Evolutionary conservation across 148 eudicot genomes (phyloP).

Genomic region (Camellia sinensis): DNA sequence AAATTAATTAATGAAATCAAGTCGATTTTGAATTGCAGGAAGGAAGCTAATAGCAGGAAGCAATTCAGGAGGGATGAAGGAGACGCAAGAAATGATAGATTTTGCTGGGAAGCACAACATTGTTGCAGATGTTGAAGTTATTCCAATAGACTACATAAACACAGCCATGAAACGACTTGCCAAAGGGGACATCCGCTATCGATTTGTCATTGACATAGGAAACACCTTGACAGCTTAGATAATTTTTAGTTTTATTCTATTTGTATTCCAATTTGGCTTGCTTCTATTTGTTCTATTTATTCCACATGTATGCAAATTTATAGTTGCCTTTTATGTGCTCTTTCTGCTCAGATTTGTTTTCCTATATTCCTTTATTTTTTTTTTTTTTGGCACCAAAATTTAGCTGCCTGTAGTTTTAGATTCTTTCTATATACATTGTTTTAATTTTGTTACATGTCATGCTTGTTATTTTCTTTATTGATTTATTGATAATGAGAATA

Average conservation of each 20-base stretch:
- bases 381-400: no score
- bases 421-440: no score
- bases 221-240: slow-evolving; percentile 8
- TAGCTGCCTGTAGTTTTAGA: no score
- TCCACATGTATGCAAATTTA: no score
- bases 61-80: slow-evolving; percentile 12
- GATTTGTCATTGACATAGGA: slow-evolving; percentile 12
- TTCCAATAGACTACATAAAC: slow-evolving; percentile 11
- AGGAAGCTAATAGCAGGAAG: slow-evolving; percentile 17
- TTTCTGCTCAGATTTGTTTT: no score
- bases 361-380: no score
- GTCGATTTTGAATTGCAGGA: slow-evolving; percentile 7
- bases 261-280: background rate
- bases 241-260: background rate
- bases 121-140: slow-evolving; percentile 15
- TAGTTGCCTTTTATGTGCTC: background rate
- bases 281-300: no score
- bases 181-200: slow-evolving; percentile 11
- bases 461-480: no score
- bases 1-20: no score
- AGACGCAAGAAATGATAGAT: slow-evolving; percentile 21
- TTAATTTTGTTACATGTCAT: no score
- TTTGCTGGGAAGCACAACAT: slow-evolving; percentile 19
- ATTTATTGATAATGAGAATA: no score
- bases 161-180: slow-evolving; percentile 1